Conservation (phyloP, 2,329 filamentous ascomycete genomes). For the Zymoseptoria crescenta region DNA sequence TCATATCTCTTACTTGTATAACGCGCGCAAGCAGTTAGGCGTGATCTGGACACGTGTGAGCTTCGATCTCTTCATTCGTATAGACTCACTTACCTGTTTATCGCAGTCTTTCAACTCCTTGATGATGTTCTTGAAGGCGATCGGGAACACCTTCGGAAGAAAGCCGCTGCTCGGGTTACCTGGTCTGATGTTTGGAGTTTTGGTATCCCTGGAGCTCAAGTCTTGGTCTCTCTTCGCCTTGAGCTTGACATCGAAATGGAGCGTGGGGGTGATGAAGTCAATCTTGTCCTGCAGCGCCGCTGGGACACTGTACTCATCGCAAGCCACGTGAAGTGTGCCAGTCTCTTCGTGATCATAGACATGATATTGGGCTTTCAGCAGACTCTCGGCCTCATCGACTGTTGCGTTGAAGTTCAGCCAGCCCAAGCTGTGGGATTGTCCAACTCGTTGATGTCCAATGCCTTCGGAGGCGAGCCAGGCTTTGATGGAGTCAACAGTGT, state of each 20-base stretch:
- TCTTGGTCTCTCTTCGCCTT: constrained; percentile 9
- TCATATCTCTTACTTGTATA: constrained; percentile 22
- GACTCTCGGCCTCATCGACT: constrained; percentile 45
- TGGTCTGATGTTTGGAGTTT: constrained; percentile 5
- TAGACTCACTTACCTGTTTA: constrained; percentile 25
- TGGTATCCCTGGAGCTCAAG: constrained; percentile 14
- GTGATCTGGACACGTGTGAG: constrained; percentile 36
- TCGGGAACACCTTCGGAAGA: constrained; percentile 9
- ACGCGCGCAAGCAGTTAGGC: constrained; percentile 42
- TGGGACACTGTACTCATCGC: constrained; percentile 34
- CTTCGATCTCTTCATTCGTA: background rate
- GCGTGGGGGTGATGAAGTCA: constrained; percentile 34
- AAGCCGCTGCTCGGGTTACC: constrained; percentile 3
- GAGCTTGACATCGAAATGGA: constrained; percentile 35
- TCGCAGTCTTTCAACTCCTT: constrained; percentile 40
- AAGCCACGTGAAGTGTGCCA: constrained; percentile 31
- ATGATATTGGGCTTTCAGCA: constrained; percentile 49
- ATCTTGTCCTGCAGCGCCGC: constrained; percentile 25
- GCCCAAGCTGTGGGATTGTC: constrained; percentile 44
- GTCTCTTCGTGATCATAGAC: constrained; percentile 38
- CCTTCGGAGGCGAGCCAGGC: constrained; percentile 49
- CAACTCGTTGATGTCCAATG: constrained; percentile 42
- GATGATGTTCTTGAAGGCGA: constrained; percentile 17
- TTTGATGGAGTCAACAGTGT: constrained; percentile 45
- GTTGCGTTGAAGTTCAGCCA: constrained; percentile 53